phyloP scores from a whole-genome alignment of 1,284 basidiomycete species.

The Sanghuangporus weigelae region DNA sequence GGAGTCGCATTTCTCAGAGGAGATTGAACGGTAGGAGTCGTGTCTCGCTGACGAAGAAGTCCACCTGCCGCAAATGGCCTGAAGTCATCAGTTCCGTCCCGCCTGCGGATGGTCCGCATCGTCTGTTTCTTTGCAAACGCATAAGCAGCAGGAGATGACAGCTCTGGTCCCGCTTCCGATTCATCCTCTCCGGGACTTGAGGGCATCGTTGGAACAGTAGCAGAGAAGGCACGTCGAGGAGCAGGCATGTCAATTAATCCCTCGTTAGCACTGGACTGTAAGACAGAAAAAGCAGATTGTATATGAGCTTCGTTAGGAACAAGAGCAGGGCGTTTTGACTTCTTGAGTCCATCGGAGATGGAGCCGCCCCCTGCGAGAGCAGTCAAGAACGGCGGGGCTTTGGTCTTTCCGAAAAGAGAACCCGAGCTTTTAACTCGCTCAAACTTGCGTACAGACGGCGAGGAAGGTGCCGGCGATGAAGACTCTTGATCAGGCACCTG shows the following conservation, averaged over 20 bases:
- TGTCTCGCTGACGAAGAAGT: slow-evolving; percentile 38
- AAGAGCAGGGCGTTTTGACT: slow-evolving; percentile 58
- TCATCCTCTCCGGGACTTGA: slow-evolving; percentile 46
- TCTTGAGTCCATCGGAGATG: slow-evolving; percentile 46
- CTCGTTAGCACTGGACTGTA: slow-evolving; percentile 21
- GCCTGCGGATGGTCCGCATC: slow-evolving; percentile 63
- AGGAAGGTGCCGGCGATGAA: slow-evolving; percentile 52
- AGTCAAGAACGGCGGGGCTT: slow-evolving; percentile 33
- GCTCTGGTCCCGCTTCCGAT: slow-evolving; percentile 54
- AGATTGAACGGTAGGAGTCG: slow-evolving; percentile 25
- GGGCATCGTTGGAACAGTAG: slow-evolving; percentile 48
- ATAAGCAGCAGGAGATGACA: slow-evolving; percentile 66
- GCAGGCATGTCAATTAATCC: slow-evolving; percentile 35
- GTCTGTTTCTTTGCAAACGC: slow-evolving; percentile 72
- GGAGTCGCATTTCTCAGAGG: slow-evolving; percentile 13
- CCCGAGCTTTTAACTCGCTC: slow-evolving; percentile 46
- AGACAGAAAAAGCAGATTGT: slow-evolving; percentile 32
- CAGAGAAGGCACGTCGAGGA: slow-evolving; percentile 68
- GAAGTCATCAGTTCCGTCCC: slow-evolving; percentile 77
- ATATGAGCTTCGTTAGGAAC: slow-evolving; percentile 36
- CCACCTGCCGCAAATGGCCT: slow-evolving; percentile 59
- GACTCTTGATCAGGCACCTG: slow-evolving; percentile 23
- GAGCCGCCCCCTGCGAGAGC: slow-evolving; percentile 26
- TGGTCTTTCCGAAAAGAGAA: slow-evolving; percentile 41
- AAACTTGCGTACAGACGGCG: slow-evolving; percentile 58